These are phyloP conservation scores for Penicillium turbatum DNA, from an alignment of 495 filamentous ascomycete species.

Conservation along the genomic window DNA sequence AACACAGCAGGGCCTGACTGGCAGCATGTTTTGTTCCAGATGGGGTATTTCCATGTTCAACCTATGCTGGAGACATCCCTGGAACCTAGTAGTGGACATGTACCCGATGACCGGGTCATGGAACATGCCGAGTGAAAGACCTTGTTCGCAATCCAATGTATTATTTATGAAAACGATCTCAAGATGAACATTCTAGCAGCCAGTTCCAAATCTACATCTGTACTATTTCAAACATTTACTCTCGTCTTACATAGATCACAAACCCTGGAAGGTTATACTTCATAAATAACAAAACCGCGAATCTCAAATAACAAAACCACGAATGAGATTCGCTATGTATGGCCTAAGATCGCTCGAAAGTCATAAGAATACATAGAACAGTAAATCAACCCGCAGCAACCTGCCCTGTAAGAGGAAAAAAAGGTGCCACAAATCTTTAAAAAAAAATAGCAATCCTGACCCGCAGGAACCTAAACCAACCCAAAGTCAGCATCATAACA, in stretches of 20 bases:
- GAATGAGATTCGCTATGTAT: neutral
- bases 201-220: neutral
- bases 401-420: neutral
- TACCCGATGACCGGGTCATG: conserved; percentile 1
- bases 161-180: conserved; percentile 4
- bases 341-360: conserved; percentile 1
- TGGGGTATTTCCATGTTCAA: conserved; percentile 33
- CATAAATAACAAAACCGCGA: neutral
- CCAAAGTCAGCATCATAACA: neutral
- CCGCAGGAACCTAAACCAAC: neutral
- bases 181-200: neutral
- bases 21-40: conserved; percentile 44
- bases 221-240: neutral
- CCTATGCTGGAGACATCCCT: conserved; percentile 7
- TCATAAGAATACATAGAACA: neutral
- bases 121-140: neutral
- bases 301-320: neutral
- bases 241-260: neutral
- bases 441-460: neutral
- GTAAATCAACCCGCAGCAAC: neutral
- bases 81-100: neutral
- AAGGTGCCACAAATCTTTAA: neutral
- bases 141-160: neutral
- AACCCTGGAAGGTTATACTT: neutral
- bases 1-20: conserved; percentile 63